A percentile compares a stretch with the other conserved stretches of the same genome.
Conservation (phyloP, 345 rosid genomes). For the Iberis pinnata region DNA sequence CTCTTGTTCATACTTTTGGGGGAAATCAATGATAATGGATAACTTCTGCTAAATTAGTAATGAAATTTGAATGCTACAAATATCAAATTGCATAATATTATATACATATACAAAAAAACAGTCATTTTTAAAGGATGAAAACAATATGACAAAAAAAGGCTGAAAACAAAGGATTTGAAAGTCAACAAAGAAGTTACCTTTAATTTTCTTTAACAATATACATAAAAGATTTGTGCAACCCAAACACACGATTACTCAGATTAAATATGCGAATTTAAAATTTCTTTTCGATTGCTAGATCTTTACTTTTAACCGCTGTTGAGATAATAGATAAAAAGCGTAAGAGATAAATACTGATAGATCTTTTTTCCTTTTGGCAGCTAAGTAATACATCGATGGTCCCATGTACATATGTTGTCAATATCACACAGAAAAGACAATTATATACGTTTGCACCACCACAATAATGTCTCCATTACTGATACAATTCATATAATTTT, state of each 20-base stretch:
- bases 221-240: not conserved
- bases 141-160: too few relatives aligned
- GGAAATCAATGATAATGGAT: constrained; percentile 15
- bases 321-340: too few relatives aligned
- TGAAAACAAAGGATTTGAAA: not conserved
- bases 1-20: constrained; percentile 31
- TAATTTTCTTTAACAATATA: not conserved
- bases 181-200: constrained; percentile 7
- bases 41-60: not conserved
- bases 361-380: not conserved
- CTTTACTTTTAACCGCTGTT: too few relatives aligned
- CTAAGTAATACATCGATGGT: constrained; percentile 15
- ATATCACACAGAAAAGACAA: constrained; percentile 17
- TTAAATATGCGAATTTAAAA: not conserved
- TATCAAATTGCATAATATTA: too few relatives aligned
- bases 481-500: constrained; percentile 10
- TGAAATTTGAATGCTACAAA: not conserved
- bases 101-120: too few relatives aligned
- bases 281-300: not conserved
- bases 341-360: too few relatives aligned
- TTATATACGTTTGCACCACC: constrained; percentile 26
- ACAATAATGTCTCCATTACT: constrained; percentile 28
- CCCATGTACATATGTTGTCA: constrained; percentile 17
- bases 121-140: not conserved
- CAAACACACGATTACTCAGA: not conserved